A percentile compares a stretch with the other conserved stretches of the same genome.
phyloP scores from a whole-genome alignment of 2,329 filamentous ascomycete species.

The Cryphonectria naterciae region DNA sequence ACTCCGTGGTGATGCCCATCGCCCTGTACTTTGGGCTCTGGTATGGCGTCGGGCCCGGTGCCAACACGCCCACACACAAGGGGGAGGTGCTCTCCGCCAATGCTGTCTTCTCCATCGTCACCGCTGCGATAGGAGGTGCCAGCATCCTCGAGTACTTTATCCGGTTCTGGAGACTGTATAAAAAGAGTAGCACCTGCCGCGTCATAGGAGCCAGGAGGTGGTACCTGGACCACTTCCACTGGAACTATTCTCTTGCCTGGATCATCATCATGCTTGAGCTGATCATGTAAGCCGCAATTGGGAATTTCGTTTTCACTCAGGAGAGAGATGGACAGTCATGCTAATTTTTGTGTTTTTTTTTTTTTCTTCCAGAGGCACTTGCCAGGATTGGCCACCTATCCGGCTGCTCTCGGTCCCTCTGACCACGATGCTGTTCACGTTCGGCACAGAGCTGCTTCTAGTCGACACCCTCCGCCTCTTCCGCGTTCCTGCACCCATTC shows the following conservation, averaged over 20 bases:
- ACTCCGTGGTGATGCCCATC: constrained; percentile 54
- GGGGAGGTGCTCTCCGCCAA: constrained; percentile 35
- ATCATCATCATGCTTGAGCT: constrained; percentile 60
- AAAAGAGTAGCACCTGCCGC: constrained; percentile 55
- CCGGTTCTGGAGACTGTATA: constrained; percentile 56
- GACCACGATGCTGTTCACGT: constrained; percentile 53
- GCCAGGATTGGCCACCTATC: constrained; percentile 52
- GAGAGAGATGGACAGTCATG: neutral
- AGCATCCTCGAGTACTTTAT: constrained; percentile 59
- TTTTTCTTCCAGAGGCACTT: constrained; percentile 25
- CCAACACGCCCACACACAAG: constrained; percentile 43
- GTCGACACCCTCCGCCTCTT: constrained; percentile 44
- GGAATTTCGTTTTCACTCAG: neutral
- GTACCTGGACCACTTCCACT: constrained; percentile 61
- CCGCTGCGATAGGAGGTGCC: constrained; percentile 54
- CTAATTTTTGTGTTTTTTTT: neutral
- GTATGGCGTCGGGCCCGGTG: constrained; percentile 41
- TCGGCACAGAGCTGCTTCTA: constrained; percentile 47
- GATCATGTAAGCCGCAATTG: constrained; percentile 44
- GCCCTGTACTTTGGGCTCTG: constrained; percentile 56
- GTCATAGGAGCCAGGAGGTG: constrained; percentile 40
- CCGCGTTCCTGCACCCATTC: constrained; percentile 55
- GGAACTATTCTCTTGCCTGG: constrained; percentile 59
- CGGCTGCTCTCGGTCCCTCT: constrained; percentile 56
- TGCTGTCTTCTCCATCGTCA: constrained; percentile 56